A percentile compares a stretch with the other conserved stretches of the same genome.
Evolutionary conservation across 2,329 filamentous ascomycete genomes (phyloP).

Genomic region (Aspergillus transmontanensis): DNA sequence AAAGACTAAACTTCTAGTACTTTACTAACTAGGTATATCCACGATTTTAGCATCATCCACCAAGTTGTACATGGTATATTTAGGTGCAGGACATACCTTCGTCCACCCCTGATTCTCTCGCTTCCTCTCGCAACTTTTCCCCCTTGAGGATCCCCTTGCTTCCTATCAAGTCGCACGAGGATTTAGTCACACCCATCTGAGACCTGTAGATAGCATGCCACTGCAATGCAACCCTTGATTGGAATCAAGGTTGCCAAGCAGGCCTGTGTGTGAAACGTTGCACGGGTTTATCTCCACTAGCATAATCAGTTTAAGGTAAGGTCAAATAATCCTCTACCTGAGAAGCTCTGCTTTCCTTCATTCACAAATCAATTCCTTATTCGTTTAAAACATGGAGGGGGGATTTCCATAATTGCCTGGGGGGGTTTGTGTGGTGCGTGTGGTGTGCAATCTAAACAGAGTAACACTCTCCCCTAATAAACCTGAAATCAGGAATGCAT

Average conservation of each 20-base stretch:
- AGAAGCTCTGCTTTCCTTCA: neutral
- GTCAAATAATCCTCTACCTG: conserved; percentile 13
- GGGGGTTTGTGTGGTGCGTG: neutral
- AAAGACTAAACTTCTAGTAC: neutral
- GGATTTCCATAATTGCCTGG: neutral
- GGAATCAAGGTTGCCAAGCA: conserved; percentile 33
- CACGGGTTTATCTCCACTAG: conserved; percentile 43
- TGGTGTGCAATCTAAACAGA: neutral
- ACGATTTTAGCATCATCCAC: neutral
- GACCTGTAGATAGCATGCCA: conserved; percentile 13
- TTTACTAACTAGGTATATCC: neutral
- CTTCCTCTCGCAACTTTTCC: neutral
- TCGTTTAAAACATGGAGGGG: neutral
- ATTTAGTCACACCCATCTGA: conserved; percentile 4
- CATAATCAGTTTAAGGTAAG: conserved; percentile 35
- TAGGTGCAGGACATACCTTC: neutral
- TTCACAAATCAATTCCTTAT: neutral
- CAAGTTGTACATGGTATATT: neutral
- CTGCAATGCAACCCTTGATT: conserved; percentile 32
- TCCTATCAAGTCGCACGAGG: conserved; percentile 7
- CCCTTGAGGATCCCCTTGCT: conserved; percentile 7
- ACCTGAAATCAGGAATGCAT: conserved; percentile 1
- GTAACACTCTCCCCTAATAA: neutral
- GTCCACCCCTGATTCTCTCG: neutral
- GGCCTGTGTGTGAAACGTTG: conserved; percentile 36